Conservation (phyloP, 176 grass and related monocot species). For the Secale cereale region DNA sequence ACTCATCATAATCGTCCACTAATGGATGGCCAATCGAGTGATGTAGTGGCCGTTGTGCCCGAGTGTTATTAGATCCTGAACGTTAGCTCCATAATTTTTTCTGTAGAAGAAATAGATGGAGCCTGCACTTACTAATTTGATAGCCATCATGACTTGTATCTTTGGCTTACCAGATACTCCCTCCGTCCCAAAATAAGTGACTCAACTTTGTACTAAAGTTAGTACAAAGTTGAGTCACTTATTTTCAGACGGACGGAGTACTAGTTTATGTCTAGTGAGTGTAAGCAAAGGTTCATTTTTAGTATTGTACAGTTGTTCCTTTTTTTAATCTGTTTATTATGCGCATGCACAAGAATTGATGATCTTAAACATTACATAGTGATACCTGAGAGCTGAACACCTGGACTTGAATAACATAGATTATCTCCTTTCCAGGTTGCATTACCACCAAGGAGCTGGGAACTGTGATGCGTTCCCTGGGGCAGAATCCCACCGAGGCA, state of each 20-base stretch:
- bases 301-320: neutral
- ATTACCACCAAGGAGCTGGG: slow-evolving; percentile 49
- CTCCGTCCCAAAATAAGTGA: too few relatives aligned
- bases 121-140: neutral
- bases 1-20: too few relatives aligned
- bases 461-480: slow-evolving; percentile 47
- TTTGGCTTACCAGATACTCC: neutral
- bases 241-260: too few relatives aligned
- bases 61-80: too few relatives aligned
- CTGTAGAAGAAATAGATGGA: too few relatives aligned
- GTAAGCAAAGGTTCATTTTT: neutral
- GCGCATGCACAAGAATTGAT: neutral
- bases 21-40: too few relatives aligned
- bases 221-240: too few relatives aligned
- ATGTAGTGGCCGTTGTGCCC: too few relatives aligned
- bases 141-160: neutral
- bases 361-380: neutral
- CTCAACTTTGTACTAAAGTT: too few relatives aligned
- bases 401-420: neutral
- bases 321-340: neutral
- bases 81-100: too few relatives aligned
- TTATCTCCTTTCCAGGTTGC: slow-evolving; percentile 17
- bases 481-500: slow-evolving; percentile 45
- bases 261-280: neutral
- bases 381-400: neutral